phyloP scores from a whole-genome alignment of 1,284 basidiomycete species.

The Schizophyllum amplum region DNA sequence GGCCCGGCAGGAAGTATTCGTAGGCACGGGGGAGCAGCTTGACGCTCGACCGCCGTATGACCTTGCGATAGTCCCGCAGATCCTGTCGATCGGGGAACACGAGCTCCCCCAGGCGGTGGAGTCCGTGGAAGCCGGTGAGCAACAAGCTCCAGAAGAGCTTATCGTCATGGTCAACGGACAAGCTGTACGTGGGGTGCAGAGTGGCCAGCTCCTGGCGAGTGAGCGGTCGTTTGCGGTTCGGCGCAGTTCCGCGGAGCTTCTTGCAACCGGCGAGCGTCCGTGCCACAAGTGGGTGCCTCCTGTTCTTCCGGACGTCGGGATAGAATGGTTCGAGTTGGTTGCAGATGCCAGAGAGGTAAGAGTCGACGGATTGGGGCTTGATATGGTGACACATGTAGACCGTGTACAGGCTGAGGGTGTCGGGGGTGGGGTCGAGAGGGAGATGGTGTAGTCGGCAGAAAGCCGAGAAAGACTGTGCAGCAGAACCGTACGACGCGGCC shows the following conservation, averaged over 20 bases:
- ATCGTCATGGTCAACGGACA: constrained; percentile 5
- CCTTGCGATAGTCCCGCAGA: constrained; percentile 15
- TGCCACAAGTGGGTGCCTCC: constrained; percentile 1
- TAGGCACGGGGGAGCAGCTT: background rate
- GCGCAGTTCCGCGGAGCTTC: background rate
- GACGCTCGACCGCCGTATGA: constrained; percentile 1
- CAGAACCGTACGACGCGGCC: constrained; percentile 21
- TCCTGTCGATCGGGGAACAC: background rate
- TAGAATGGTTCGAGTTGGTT: constrained; percentile 7
- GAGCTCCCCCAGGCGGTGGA: constrained; percentile 24
- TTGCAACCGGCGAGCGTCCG: constrained; percentile 9
- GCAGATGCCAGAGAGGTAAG: constrained; percentile 17
- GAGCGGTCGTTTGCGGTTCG: constrained; percentile 6
- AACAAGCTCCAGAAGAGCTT: constrained; percentile 4
- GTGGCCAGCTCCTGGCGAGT: background rate
- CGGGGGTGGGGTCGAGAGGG: constrained; percentile 16
- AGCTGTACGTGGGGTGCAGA: background rate
- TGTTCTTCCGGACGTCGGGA: constrained; percentile 4
- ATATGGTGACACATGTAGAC: constrained; percentile 20
- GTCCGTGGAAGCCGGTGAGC: constrained; percentile 17
- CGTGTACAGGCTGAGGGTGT: constrained; percentile 16
- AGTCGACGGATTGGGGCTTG: constrained; percentile 13
- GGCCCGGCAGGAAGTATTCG: constrained; percentile 19
- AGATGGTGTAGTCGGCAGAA: constrained; percentile 22
- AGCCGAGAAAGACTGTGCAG: constrained; percentile 25